Evolutionary conservation across 257 asterid genomes (phyloP).

Genomic region (Salvia miltiorrhiza): DNA sequence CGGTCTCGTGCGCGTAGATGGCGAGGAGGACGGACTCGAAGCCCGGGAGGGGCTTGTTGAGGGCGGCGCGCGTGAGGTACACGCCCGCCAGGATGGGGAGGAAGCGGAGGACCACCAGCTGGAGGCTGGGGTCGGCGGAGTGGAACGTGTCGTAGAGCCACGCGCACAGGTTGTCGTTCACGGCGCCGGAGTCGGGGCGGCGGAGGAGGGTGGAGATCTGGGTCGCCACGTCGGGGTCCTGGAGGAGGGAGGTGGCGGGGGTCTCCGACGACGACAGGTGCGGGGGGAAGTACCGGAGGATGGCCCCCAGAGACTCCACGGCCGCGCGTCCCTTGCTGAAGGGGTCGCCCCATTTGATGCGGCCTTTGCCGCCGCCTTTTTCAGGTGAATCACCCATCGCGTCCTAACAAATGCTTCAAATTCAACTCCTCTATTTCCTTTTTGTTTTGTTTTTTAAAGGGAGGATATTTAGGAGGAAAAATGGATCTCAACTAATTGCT

Average conservation of each 20-base stretch:
- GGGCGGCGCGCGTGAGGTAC: conserved; percentile 71
- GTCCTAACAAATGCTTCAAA: no score
- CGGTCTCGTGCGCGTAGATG: conserved; percentile 67
- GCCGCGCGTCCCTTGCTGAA: conserved; percentile 57
- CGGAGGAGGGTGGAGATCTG: conserved; percentile 63
- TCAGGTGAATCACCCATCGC: conserved; percentile 25
- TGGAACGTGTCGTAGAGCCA: conserved; percentile 98
- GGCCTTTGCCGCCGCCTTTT: conserved; percentile 32
- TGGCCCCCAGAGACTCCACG: conserved; percentile 54
- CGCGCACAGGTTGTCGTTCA: conserved; percentile 72
- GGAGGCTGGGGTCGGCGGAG: conserved; percentile 65
- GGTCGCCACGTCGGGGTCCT: conserved; percentile 45
- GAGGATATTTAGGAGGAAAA: conserved; percentile 27
- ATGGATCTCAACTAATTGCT: conserved; percentile 13
- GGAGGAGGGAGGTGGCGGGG: conserved; percentile 73
- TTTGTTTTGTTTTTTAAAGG: not conserved
- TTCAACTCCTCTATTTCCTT: no score
- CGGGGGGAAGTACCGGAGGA: conserved; percentile 52
- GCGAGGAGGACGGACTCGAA: conserved; percentile 83
- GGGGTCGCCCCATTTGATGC: conserved; percentile 74
- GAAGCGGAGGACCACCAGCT: conserved; percentile 75
- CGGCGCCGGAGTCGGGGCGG: conserved; percentile 77
- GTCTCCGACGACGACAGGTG: conserved; percentile 54
- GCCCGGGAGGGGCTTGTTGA: conserved; percentile 71
- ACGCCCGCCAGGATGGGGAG: conserved; percentile 72